Evolutionary conservation across 345 rosid species (phyloP), one percentile per base, ranked within the genome.

Genomic region (Eucalyptus lansdowneana): DNA sequence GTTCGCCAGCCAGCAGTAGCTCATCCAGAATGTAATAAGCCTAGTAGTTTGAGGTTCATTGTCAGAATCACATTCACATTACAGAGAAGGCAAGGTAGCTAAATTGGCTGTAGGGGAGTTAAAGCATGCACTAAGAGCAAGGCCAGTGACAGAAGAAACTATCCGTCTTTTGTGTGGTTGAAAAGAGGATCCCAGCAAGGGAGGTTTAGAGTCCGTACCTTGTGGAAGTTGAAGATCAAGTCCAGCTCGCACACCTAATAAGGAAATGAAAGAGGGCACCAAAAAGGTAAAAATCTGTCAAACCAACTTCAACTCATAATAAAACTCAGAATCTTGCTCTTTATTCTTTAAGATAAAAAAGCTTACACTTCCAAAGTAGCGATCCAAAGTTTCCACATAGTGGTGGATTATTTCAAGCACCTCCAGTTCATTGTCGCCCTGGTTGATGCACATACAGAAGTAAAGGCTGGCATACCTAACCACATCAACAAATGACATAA

Each of bases 381-480:
- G 95, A 90, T 98, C 99, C 51, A 98, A 93, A 91, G 96, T 96
- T 97, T 97, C 98, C 85, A 98, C 99, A 92, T 19, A 98, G 90
- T 97, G 98, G 92, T 98, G 99, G 92, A 98, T 98, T 53, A 97
- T 96, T 92, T 96, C 98, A 17, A 98, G 99, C 87, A 94, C 87
- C 90, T 98, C 99, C 47, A 98, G 88, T 92, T 98, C 99, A n/a
- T 98, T 98, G 94, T 96, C 98, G 8, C 95, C 98, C 89, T 96
- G 93, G 91, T 98, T 95, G 89, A 97, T 91, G 91, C 99, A 97
- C 99, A 98, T 98, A 92, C 99, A 98, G 93, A 98, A 98, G 94
- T 96, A 98, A 14, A 98, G 97, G 91, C 99, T 97, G 67, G 99
- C 99, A 91, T 98, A 98, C 92, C 99, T 96, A 94, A 37, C 85